phyloP scores from a whole-genome alignment of 1,139 yeast species.

The Hyphopichia fennica region DNA sequence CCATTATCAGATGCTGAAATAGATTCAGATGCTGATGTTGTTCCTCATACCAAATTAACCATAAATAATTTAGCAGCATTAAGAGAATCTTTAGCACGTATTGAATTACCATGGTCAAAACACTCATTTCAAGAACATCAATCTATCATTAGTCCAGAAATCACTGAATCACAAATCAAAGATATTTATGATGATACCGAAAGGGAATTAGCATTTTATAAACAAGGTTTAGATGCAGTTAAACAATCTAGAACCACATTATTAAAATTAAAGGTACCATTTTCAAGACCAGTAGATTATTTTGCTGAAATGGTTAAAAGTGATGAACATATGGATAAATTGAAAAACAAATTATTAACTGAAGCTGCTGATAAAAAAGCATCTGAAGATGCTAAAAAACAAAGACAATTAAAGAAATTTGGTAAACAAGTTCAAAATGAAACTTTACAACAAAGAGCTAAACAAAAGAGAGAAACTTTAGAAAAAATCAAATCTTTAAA shows the following conservation, averaged over 20 bases:
- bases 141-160: slow-evolving; percentile 59
- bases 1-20: slow-evolving; percentile 78
- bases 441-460: slow-evolving; percentile 90
- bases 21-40: slow-evolving; percentile 83
- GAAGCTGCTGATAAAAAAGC: slow-evolving; percentile 94
- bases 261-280: slow-evolving; percentile 71
- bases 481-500: slow-evolving; percentile 88
- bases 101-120: slow-evolving; percentile 68
- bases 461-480: slow-evolving; percentile 87
- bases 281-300: slow-evolving; percentile 90
- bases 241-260: slow-evolving; percentile 68
- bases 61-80: slow-evolving; percentile 71
- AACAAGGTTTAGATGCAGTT: slow-evolving; percentile 89
- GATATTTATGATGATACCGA: slow-evolving; percentile 96
- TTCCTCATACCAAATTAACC: slow-evolving; percentile 88
- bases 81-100: slow-evolving; percentile 65
- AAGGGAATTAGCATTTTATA: slow-evolving; percentile 68
- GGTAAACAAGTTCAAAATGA: slow-evolving; percentile 97
- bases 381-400: slow-evolving; percentile 89
- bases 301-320: slow-evolving; percentile 99
- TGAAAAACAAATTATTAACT: slow-evolving; percentile 74
- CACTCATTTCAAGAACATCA: slow-evolving; percentile 84
- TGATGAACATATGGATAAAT: slow-evolving; percentile 96
- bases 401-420: slow-evolving; percentile 91
- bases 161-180: slow-evolving; percentile 65